Conservation (phyloP, 2,329 filamentous ascomycete species). For the Zasmidium citrigriseum region DNA sequence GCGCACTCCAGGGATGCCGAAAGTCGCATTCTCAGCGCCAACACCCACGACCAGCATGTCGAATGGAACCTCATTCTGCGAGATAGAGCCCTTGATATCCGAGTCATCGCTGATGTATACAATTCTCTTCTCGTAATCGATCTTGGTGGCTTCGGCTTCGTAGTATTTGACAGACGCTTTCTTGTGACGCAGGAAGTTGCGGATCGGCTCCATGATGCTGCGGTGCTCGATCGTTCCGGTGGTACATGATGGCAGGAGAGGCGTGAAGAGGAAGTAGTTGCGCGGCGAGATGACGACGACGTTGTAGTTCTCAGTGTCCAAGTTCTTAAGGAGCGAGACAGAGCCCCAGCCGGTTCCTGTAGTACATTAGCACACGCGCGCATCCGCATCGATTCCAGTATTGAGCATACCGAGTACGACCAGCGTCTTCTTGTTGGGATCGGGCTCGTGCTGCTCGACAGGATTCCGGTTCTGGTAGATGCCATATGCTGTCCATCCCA, state of each 20-base stretch:
- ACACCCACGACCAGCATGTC: conserved; percentile 98
- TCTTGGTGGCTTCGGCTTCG: conserved; percentile 94
- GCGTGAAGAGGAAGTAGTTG: conserved; percentile 99
- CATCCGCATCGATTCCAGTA: not conserved
- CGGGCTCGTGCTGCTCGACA: conserved; percentile 72
- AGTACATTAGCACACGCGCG: conserved; percentile 8
- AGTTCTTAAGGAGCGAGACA: conserved; percentile 94
- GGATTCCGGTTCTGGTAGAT: conserved; percentile 84
- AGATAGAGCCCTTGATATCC: conserved; percentile 81
- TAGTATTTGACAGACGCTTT: conserved; percentile 92
- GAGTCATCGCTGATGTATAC: conserved; percentile 90
- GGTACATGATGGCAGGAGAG: conserved; percentile 93
- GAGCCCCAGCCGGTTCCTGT: conserved; percentile 94
- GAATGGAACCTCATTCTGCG: conserved; percentile 87
- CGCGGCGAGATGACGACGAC: conserved; percentile 91
- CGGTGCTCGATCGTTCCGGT: conserved; percentile 97
- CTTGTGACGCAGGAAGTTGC: conserved; percentile 94
- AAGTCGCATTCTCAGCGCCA: conserved; percentile 96
- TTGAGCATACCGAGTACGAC: conserved; percentile 77
- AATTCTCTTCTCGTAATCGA: conserved; percentile 88
- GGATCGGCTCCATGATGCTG: conserved; percentile 99
- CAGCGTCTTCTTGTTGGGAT: conserved; percentile 93
- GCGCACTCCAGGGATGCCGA: conserved; percentile 90
- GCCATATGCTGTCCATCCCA: conserved; percentile 74
- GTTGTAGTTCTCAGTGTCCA: conserved; percentile 99